A percentile compares a stretch with the other conserved stretches of the same genome.
Evolutionary conservation across 1,284 basidiomycete species (phyloP).

Genomic region (Microbotryum saponariae): DNA sequence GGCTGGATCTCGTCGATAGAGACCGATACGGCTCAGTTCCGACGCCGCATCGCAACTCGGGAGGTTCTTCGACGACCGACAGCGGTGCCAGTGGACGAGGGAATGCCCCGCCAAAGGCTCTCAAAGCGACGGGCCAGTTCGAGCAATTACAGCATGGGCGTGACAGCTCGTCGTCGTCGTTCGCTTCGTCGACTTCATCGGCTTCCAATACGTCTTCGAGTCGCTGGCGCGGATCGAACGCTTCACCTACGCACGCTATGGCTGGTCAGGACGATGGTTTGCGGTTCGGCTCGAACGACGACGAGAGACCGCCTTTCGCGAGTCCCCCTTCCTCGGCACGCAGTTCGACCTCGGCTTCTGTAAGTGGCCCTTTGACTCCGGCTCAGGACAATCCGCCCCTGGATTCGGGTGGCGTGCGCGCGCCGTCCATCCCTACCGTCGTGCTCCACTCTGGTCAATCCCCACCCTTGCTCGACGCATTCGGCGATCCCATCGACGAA

Average conservation of each 20-base stretch:
- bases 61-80: not conserved
- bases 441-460: not conserved
- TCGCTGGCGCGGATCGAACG: not conserved
- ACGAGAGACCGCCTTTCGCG: not conserved
- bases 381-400: constrained; percentile 7
- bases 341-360: constrained; percentile 20
- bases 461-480: not conserved
- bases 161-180: not conserved
- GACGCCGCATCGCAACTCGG: not conserved
- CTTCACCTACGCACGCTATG: not conserved
- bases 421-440: not conserved
- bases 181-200: not conserved
- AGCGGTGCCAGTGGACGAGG: not conserved
- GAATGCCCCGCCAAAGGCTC: too few species aligned
- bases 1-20: not conserved
- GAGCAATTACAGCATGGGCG: too few species aligned
- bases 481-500: constrained; percentile 1
- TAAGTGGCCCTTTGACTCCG: constrained; percentile 22
- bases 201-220: not conserved
- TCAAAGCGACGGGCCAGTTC: too few species aligned
- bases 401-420: too few species aligned
- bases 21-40: not conserved
- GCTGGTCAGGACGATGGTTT: not conserved
- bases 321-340: constrained; percentile 19
- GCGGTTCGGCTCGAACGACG: not conserved